phyloP scores from a whole-genome alignment of 768 basidiomycete species.

The Inosperma sp. region DNA sequence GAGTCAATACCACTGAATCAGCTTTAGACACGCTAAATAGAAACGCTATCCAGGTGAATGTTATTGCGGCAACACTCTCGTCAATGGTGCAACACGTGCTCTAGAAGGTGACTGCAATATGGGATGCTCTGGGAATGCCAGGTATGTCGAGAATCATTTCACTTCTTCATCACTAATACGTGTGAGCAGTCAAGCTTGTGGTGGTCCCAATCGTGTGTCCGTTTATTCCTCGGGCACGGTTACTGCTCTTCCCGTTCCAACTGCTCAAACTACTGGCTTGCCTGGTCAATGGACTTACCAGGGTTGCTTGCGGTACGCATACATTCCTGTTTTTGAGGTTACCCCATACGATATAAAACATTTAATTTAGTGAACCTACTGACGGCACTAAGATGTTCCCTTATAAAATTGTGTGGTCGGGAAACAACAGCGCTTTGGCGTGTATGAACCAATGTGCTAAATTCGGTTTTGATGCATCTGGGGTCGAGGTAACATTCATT shows the following conservation, averaged over 20 bases:
- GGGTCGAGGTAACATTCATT: constrained; percentile 44
- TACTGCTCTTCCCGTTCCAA: constrained; percentile 55
- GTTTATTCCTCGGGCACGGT: constrained; percentile 57
- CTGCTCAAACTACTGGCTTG: constrained; percentile 48
- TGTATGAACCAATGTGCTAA: constrained; percentile 67
- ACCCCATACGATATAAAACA: neutral
- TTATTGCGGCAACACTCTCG: constrained; percentile 60
- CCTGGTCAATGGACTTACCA: constrained; percentile 62
- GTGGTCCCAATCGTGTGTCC: constrained; percentile 67
- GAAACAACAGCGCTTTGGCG: constrained; percentile 58
- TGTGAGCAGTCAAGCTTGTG: constrained; percentile 55
- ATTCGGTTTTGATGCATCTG: constrained; percentile 69
- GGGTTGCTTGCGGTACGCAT: constrained; percentile 63
- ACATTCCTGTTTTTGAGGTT: no score
- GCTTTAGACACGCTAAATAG: neutral
- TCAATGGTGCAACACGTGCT: constrained; percentile 53
- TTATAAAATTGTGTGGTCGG: constrained; percentile 53
- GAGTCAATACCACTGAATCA: constrained; percentile 35
- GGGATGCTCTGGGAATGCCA: constrained; percentile 65
- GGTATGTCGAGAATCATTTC: constrained; percentile 38
- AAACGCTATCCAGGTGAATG: constrained; percentile 34
- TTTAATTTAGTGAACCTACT: constrained; percentile 42
- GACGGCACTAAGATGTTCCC: constrained; percentile 50
- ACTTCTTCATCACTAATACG: neutral
- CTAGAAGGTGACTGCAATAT: constrained; percentile 58